A percentile compares a stretch with the other conserved stretches of the same genome.
phyloP scores from a whole-genome alignment of 352 stramenopile species.

The Globisporangium splendens region DNA sequence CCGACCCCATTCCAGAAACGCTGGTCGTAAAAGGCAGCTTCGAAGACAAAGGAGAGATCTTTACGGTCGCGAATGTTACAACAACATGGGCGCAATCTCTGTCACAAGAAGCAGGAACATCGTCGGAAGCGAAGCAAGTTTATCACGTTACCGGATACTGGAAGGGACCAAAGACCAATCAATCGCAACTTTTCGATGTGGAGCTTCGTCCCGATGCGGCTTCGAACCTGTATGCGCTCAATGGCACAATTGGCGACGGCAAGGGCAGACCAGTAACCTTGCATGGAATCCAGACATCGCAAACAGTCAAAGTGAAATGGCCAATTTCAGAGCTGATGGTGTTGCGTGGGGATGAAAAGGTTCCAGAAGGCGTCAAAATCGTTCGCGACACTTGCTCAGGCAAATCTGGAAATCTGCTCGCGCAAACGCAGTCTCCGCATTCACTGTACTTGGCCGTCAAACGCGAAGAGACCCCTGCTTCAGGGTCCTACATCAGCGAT shows the following conservation, averaged over 20 bases:
- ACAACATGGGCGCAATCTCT: constrained; percentile 42
- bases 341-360: constrained; percentile 65
- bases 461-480: constrained; percentile 42
- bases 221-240: constrained; percentile 39
- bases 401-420: constrained; percentile 64
- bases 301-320: constrained; percentile 64
- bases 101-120: constrained; percentile 12
- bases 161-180: constrained; percentile 66
- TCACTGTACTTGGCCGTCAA: constrained; percentile 75
- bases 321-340: constrained; percentile 73
- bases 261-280: constrained; percentile 49
- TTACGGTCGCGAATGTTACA: constrained; percentile 42
- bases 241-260: constrained; percentile 69
- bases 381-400: constrained; percentile 70
- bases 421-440: constrained; percentile 67
- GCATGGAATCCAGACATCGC: constrained; percentile 57
- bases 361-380: constrained; percentile 67
- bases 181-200: constrained; percentile 72
- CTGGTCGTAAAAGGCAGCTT: constrained; percentile 62
- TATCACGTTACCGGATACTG: constrained; percentile 72
- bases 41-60: constrained; percentile 71
- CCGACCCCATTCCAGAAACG: constrained; percentile 41
- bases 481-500: constrained; percentile 56
- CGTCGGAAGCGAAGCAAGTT: constrained; percentile 18
- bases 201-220: constrained; percentile 44